phyloP scores from a whole-genome alignment of 2,329 filamentous ascomycete species.

The Colletotrichum siamense region DNA sequence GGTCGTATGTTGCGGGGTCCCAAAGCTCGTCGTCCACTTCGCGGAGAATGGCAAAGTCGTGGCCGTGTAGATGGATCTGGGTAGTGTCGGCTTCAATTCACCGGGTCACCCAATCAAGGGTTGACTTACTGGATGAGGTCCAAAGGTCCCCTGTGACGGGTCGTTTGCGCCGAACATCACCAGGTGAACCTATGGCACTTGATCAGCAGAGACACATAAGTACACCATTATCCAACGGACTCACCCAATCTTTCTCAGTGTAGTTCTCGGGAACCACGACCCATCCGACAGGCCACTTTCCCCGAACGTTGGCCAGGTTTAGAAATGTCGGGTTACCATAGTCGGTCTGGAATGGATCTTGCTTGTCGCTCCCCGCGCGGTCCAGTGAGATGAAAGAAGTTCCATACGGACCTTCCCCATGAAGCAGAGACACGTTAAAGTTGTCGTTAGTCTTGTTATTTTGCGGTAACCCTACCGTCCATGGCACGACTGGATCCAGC shows the following conservation, averaged over 20 bases:
- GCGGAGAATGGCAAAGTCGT: slow-evolving; percentile 51
- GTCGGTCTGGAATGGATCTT: slow-evolving; percentile 34
- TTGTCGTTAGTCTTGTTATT: background rate
- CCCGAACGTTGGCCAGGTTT: slow-evolving; percentile 15
- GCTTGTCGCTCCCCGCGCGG: background rate
- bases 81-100: slow-evolving; percentile 53
- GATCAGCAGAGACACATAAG: background rate
- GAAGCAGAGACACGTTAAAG: background rate
- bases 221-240: background rate
- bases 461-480: slow-evolving; percentile 14
- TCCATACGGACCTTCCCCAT: background rate
- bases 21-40: slow-evolving; percentile 26
- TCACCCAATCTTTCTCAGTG: slow-evolving; percentile 20
- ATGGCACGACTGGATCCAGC: slow-evolving; percentile 31
- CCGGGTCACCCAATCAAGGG: slow-evolving; percentile 8
- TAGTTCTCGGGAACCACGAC: slow-evolving; percentile 24
- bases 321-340: slow-evolving; percentile 47
- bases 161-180: background rate
- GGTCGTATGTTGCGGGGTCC: slow-evolving; percentile 14
- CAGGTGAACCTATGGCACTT: background rate
- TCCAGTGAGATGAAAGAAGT: slow-evolving; percentile 30
- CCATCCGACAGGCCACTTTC: slow-evolving; percentile 16
- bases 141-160: background rate
- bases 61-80: slow-evolving; percentile 53
- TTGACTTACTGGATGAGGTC: slow-evolving; percentile 1